A percentile compares a stretch with the other conserved stretches of the same genome.
These are phyloP conservation scores for Coniochaeta sp. DNA, from an alignment of 2,329 filamentous ascomycete genomes.

Conservation along the genomic window DNA sequence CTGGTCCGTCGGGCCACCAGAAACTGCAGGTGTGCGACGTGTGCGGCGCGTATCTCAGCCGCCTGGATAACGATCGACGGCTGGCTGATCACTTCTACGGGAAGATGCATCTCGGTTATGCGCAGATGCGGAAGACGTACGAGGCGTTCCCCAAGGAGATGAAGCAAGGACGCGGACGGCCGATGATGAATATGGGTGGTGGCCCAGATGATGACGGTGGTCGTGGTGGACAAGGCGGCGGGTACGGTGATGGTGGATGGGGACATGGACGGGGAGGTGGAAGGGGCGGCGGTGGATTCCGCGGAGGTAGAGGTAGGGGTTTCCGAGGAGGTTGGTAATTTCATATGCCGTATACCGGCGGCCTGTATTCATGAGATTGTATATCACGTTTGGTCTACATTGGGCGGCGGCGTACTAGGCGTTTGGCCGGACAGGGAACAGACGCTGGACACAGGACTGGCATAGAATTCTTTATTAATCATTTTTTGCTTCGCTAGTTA, in stretches of 20 bases:
- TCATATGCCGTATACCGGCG: background rate
- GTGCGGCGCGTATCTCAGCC: constrained; percentile 86
- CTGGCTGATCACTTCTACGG: constrained; percentile 97
- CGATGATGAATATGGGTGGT: constrained; percentile 34
- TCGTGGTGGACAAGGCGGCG: background rate
- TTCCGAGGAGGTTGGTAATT: constrained; percentile 40
- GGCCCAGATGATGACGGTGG: constrained; percentile 20
- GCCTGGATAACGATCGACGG: constrained; percentile 88
- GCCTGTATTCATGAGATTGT: background rate
- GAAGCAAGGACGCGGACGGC: constrained; percentile 53
- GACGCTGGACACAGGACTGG: background rate
- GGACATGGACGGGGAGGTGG: constrained; percentile 40
- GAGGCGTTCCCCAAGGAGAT: constrained; percentile 83
- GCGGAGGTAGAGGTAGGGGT: constrained; percentile 31
- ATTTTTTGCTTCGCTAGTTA: background rate
- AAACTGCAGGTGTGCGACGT: constrained; percentile 98
- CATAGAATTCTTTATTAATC: background rate
- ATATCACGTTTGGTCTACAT: background rate
- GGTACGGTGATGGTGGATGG: constrained; percentile 25
- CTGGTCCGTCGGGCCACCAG: constrained; percentile 88
- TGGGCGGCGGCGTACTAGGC: constrained; percentile 6
- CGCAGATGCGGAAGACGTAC: constrained; percentile 92
- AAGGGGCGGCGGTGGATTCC: constrained; percentile 36
- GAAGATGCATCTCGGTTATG: constrained; percentile 98
- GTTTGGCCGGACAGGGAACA: background rate